Base-by-base conservation (phyloP, 1,284 basidiomycete genomes). In the Irpex sp. region DNA sequence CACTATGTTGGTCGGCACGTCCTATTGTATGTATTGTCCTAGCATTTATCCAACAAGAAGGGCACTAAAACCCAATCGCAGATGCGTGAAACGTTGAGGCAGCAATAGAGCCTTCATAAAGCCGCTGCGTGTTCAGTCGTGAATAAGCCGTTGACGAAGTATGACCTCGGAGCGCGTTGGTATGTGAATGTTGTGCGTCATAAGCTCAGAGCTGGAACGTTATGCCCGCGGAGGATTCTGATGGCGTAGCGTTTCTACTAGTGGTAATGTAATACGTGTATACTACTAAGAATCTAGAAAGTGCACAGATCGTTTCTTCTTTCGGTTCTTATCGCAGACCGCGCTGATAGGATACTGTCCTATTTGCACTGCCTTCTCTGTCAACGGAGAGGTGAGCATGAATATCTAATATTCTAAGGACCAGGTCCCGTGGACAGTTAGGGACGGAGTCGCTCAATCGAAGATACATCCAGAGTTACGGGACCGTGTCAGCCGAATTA, bases 1-100 rank as follows among this genome's bases (percentile, higher is more conserved):
- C 51, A 92, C 92, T 54, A 93, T 96, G 83, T 81, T 96, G 54
- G 92, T 94, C 21, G 94, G 94, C 31, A 95, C 93, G 48, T 94
- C 92, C 1, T 97, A 97, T 72, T 96, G 93, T 93, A 74, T 78
- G 86, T 78, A 15, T 6, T 26, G 61, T 63, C 26, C 11, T 4
- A 15, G 19, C 44, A 21, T 15, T 58, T 26, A 40, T 19, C 8
- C 36, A 49, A 40, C 37, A 56, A 51, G 47, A 51, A 21, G 11
- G 47, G 6, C 40, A 56, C 54, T 56, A 21, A 56, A 31, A 56
- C 13, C 26, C 54, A 21, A 15, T 11, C 19, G 34, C n/a, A 56
- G 54, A 56, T 36, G 54, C 54, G 15, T 56, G 54, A 56, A 56
- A 36, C 13, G 54, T 56, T 56, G 26, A 56, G 54, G 15, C 54